Percentiles rank a stretch among this genome's conserved stretches.
Conservation (phyloP, 495 filamentous ascomycete genomes). For the Penicillium manginii region DNA sequence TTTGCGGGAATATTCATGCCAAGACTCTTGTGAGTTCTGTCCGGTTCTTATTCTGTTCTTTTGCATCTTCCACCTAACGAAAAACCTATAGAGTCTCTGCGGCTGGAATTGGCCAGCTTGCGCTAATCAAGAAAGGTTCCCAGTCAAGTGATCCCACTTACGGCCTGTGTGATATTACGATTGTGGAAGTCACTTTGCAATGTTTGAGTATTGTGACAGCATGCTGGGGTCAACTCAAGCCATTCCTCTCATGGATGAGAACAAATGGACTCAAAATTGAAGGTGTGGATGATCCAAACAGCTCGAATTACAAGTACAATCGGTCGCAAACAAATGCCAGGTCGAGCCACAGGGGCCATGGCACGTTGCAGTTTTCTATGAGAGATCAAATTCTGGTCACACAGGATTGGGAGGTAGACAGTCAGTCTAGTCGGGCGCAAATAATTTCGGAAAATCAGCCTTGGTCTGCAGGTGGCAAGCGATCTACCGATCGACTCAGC, state of each 20-base stretch:
- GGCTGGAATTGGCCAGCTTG: slow-evolving; percentile 20
- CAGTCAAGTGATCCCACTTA: slow-evolving; percentile 27
- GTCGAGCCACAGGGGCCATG: slow-evolving; percentile 5
- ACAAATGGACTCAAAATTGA: slow-evolving; percentile 28
- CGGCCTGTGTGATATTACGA: slow-evolving; percentile 23
- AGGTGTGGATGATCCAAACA: slow-evolving; percentile 21
- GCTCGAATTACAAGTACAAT: slow-evolving; percentile 15
- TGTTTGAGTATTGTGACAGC: slow-evolving; percentile 30
- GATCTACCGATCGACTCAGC: slow-evolving; percentile 9
- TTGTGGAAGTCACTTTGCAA: slow-evolving; percentile 24
- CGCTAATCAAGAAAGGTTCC: slow-evolving; percentile 10
- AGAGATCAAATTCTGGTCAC: slow-evolving; percentile 22
- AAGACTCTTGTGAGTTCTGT: slow-evolving; percentile 24
- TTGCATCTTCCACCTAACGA: neutral
- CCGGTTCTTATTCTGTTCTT: neutral
- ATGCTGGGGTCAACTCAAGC: slow-evolving; percentile 35
- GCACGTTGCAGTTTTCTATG: slow-evolving; percentile 3
- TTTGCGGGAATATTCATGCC: slow-evolving; percentile 33
- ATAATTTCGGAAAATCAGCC: slow-evolving; percentile 20
- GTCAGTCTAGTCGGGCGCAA: slow-evolving; percentile 26
- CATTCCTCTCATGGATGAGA: slow-evolving; percentile 31
- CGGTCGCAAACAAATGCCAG: slow-evolving; percentile 19
- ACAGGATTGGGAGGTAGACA: slow-evolving; percentile 28
- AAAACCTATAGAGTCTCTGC: slow-evolving; percentile 20
- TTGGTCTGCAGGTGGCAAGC: slow-evolving; percentile 6